Evolutionary conservation across 2,329 filamentous ascomycete species (phyloP).

Genomic region (Microthyrium microscopicum): DNA sequence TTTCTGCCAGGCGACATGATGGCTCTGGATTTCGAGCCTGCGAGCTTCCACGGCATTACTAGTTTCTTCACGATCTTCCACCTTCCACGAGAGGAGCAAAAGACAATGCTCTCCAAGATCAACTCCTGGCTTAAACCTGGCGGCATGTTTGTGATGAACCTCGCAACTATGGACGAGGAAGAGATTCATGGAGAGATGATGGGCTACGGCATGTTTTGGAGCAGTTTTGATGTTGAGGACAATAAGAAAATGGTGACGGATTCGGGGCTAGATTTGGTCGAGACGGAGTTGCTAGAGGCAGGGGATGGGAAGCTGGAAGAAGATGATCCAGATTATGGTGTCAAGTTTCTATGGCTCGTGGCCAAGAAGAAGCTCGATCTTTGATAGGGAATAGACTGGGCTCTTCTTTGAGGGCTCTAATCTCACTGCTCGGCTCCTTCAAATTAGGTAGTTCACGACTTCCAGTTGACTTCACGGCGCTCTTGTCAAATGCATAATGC

Average conservation of each 20-base stretch:
- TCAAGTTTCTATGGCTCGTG: constrained; percentile 17
- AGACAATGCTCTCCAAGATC: constrained; percentile 26
- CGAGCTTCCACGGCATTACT: constrained; percentile 31
- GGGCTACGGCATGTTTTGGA: too few species aligned
- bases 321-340: constrained; percentile 13
- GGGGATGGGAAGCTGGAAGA: too few species aligned
- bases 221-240: constrained; percentile 25
- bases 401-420: too few species aligned
- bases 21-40: constrained; percentile 17
- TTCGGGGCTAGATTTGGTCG: constrained; percentile 12
- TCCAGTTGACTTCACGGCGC: too few species aligned
- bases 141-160: constrained; percentile 32
- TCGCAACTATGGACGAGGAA: too few species aligned
- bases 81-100: constrained; percentile 35
- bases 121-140: constrained; percentile 34
- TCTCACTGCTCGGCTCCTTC: too few species aligned
- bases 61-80: constrained; percentile 41
- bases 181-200: too few species aligned
- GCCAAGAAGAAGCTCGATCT: too few species aligned
- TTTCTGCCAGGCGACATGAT: constrained; percentile 27
- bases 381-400: too few species aligned
- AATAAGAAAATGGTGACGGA: constrained; percentile 8
- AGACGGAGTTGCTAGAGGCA: constrained; percentile 11
- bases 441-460: too few species aligned
- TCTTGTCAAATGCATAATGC: too few species aligned